Base-by-base conservation (phyloP, 164 flowering plant species). In the Euptelea pleiosperma region DNA sequence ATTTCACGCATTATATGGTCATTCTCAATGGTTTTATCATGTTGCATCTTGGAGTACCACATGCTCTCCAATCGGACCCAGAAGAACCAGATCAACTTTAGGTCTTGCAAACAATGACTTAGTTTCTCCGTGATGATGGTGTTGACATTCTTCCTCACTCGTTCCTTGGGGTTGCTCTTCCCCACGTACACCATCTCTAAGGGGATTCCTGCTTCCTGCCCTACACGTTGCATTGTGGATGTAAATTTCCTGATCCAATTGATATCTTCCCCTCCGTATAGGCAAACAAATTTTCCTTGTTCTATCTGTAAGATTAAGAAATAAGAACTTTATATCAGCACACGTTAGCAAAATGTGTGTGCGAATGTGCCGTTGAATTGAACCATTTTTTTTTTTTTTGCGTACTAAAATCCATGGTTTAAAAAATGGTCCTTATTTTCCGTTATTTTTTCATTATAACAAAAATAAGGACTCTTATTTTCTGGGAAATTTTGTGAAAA, bases 61-160 rank as follows among this genome's bases (percentile, higher is more conserved):
- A 81, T 81, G 81, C 89, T 79, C 53, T 82, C 81, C 11, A 81
- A 26, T 19, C 86, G 57, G 0, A 67, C 55, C 89, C 89, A 84
- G 48, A 81, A 84, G 76, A 66, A 81, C 84, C 89, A 76, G 0
- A 64, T 18, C 1, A 36, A 37, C n/a, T 65, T 60, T 0, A 16
- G 58, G 18, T 81, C 75, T 0, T 37, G 15, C n/a, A n/a, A n/a
- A n/a, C n/a, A n/a, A n/a, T n/a, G n/a, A n/a, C n/a, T n/a, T n/a
- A n/a, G n/a, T n/a, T 70, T 21, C 11, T 75, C 72, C 0, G 19
- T 2, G 3, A 0, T 26, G 48, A 84, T 68, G 1, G 28, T 41
- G 0, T 4, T 33, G 15, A 6, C 65, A 59, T 25, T 63, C 43
- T 57, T 65, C 19, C 67, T 24, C 30, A 64, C 18, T 19, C 67